Base-by-base conservation (phyloP, 208 protist genomes). In the Trypanosoma conorhini region DNA sequence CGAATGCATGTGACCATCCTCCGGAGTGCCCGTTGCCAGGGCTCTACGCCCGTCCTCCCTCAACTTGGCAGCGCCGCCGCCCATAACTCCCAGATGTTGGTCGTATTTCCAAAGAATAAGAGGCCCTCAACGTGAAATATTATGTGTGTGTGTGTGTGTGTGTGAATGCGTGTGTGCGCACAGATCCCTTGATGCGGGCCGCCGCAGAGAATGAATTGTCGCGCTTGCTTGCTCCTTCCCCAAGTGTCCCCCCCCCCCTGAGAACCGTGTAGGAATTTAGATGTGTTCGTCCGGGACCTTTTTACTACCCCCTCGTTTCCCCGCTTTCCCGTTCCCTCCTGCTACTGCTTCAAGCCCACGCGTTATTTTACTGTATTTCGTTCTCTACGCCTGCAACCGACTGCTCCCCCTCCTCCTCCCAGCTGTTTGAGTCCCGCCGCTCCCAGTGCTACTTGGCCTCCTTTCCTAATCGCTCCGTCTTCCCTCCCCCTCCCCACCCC, bases 21-120 rank as follows among this genome's bases (percentile, higher is more conserved):
- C n/a, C 26, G 19, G 9, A 28, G 17, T 54, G 19, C 17, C 50
- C 17, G 9, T 26, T 21, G 4, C 7, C 50, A 54, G 1, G 22
- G 4, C 22, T 19, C 19, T 21, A n/a, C 19, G 50, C 50, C 12
- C 1, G 15, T 46, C 50, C 50, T 10, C 19, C 50, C 22, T 19
- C 50, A 28, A 9, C 50, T 24, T 54, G 3, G n/a, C 50, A 9
- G 22, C 9, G 19, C 50, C 50, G 50, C 26, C 26, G 50, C 50
- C 50, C 50, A 54, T 54, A 12, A 28, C 9, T 54, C 22, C 4
- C 9, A 54, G n/a, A 54, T n/a, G 9, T n/a, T 24, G 12, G 12
- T 54, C 7, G 50, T 24, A 24, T 12, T 54, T 54, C 22, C 58
- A 48, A 71, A 35, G 48, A 75, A 75, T 61, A 61, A 61, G 46